Conservation (phyloP, 2,329 filamentous ascomycete genomes). For the Phaeosphaeria sp. region DNA sequence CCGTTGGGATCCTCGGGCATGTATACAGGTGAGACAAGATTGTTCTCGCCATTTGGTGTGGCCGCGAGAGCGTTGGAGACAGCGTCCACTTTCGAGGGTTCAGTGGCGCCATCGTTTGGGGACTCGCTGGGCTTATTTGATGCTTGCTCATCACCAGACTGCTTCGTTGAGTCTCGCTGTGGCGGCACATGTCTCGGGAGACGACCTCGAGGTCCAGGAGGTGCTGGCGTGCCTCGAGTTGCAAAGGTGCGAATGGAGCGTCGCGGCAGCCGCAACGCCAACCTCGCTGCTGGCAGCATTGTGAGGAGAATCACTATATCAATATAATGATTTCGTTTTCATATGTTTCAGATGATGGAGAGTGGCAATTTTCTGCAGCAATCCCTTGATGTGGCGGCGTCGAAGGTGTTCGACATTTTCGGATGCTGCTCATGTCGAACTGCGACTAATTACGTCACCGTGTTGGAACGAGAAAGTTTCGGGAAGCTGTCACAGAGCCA, state of each 20-base stretch:
- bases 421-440: slow-evolving; percentile 2
- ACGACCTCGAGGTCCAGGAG: slow-evolving; percentile 31
- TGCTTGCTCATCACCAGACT: slow-evolving; percentile 9
- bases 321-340: background rate
- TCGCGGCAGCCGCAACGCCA: slow-evolving; percentile 37
- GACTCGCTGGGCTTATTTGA: slow-evolving; percentile 14
- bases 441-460: slow-evolving; percentile 4
- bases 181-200: slow-evolving; percentile 23
- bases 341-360: too few species aligned
- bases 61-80: slow-evolving; percentile 55
- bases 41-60: slow-evolving; percentile 51
- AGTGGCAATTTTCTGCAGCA: background rate
- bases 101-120: slow-evolving; percentile 17
- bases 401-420: background rate
- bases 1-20: slow-evolving; percentile 67
- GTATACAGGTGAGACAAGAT: slow-evolving; percentile 65
- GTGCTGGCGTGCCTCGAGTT: slow-evolving; percentile 25
- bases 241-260: slow-evolving; percentile 28
- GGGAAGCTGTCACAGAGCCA: background rate
- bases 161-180: slow-evolving; percentile 19
- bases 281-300: slow-evolving; percentile 36
- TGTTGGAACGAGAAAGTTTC: background rate
- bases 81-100: slow-evolving; percentile 48
- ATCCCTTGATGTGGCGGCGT: background rate
- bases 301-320: background rate